These are phyloP conservation scores for Populus euphratica DNA, from an alignment of 345 rosid genomes.

Conservation along the genomic window DNA sequence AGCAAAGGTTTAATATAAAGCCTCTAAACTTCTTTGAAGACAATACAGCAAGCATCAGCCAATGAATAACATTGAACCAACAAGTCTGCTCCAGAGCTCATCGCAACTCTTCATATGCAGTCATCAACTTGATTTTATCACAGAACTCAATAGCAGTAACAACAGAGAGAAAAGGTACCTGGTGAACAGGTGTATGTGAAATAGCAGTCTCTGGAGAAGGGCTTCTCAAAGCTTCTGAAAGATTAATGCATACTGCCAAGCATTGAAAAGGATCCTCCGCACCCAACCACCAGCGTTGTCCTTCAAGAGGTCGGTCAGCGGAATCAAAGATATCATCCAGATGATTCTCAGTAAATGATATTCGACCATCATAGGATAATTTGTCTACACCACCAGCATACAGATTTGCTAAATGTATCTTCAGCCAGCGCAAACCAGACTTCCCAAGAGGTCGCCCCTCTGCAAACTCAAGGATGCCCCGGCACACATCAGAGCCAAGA, in stretches of 20 bases:
- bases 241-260: slow-evolving; percentile 82
- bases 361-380: slow-evolving; percentile 70
- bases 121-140: neutral
- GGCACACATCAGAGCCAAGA: slow-evolving; percentile 97
- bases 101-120: neutral
- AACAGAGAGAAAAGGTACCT: slow-evolving; percentile 45
- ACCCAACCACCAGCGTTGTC: slow-evolving; percentile 87
- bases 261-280: slow-evolving; percentile 99
- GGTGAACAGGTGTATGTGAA: slow-evolving; percentile 88
- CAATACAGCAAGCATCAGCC: neutral
- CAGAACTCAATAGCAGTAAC: neutral
- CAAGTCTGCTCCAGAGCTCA: neutral
- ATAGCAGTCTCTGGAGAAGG: slow-evolving; percentile 62
- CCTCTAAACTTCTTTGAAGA: slow-evolving; percentile 2
- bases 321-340: slow-evolving; percentile 87
- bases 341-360: slow-evolving; percentile 82
- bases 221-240: slow-evolving; percentile 89
- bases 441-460: slow-evolving; percentile 89
- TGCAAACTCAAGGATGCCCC: slow-evolving; percentile 92
- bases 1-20: neutral
- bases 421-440: slow-evolving; percentile 85
- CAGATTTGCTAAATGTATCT: slow-evolving; percentile 92
- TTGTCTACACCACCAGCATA: slow-evolving; percentile 96
- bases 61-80: neutral
- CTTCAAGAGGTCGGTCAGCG: slow-evolving; percentile 92